Base-by-base conservation (phyloP, 2,329 filamentous ascomycete species). In the Bisporella sp. region DNA sequence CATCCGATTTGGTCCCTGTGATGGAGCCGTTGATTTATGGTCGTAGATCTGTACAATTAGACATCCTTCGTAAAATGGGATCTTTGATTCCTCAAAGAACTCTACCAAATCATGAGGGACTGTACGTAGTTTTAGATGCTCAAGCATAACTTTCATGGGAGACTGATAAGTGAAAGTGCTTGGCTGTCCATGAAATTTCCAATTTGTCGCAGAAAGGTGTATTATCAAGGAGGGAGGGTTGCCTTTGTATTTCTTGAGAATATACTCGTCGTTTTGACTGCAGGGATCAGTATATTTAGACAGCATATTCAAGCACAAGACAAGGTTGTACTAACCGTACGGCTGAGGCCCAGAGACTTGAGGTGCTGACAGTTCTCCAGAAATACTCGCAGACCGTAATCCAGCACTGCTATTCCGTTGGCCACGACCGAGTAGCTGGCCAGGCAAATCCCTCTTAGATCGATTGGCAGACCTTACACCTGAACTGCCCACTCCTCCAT, bases 31-130 rank as follows among this genome's bases (percentile, higher is more conserved):
- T 0, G 85, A 82, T 62, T 87, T 88, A 71, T 96, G 88, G 65
- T 97, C 89, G 62, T 95, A 81, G n/a, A 97, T 74, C 67, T 95
- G 85, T 35, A 99, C 90, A 59, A 99, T 97, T 51, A 99, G 77
- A 64, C 92, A 96, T 32, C 87, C 90, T 67, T 97, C 91, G 66
- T 97, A 99, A 65, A 96, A 97, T 7, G 78, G 76, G 11, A 96
- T 85, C 21, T 82, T 81, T 9, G 28, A 45, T 42, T 37, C 8
- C 13, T 76, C 75, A 49, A 99, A 80, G 58, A 92, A 85, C 45
- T 86, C 82, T 8, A 97, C 72, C 65, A 97, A 81, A 59, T 96
- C 90, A 68, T 96, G 90, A 1, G 93, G 93, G 35, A 99, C 75
- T 0, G 89, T 95, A 50, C 85, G 81, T 41, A 73, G 74, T 57